A percentile compares a stretch with the other conserved stretches of the same genome.
These are phyloP conservation scores for Esteya vermicola DNA, from an alignment of 2,329 filamentous ascomycete genomes.

Conservation along the genomic window DNA sequence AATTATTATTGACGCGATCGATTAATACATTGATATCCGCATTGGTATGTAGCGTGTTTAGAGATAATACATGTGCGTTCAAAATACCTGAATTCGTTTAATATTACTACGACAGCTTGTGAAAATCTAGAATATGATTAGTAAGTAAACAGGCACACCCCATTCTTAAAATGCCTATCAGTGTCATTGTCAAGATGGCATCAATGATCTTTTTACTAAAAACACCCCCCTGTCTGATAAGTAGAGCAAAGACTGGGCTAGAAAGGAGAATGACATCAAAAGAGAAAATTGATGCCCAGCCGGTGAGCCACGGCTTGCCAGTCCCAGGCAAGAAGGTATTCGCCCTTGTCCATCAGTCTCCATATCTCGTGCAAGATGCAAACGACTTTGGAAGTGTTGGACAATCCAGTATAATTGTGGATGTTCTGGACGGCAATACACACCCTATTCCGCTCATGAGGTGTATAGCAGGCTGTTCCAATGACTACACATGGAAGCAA, in stretches of 20 bases:
- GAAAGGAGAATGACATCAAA: too few species aligned
- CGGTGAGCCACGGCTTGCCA: conserved; percentile 43
- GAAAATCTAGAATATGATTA: too few species aligned
- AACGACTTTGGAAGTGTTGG: conserved; percentile 39
- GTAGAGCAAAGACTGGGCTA: too few species aligned
- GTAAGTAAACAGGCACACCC: too few species aligned
- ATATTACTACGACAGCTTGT: too few species aligned
- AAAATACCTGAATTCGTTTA: too few species aligned
- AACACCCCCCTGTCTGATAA: too few species aligned
- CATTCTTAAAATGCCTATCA: too few species aligned
- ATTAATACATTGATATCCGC: conserved; percentile 1
- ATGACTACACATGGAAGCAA: conserved; percentile 47
- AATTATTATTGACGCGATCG: too few species aligned
- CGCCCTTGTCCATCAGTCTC: conserved; percentile 41
- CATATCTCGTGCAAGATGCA: conserved; percentile 45
- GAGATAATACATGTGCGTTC: background rate
- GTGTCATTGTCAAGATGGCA: too few species aligned
- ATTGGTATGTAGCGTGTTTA: background rate
- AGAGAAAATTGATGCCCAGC: conserved; percentile 42
- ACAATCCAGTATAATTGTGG: conserved; percentile 43
- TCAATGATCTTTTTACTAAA: too few species aligned
- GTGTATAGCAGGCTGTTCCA: conserved; percentile 43
- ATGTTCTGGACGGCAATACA: conserved; percentile 33
- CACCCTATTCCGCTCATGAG: conserved; percentile 36
- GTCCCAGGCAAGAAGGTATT: conserved; percentile 48